Conservation (phyloP, 139 green algal species). For the Pleodorina starrii region DNA sequence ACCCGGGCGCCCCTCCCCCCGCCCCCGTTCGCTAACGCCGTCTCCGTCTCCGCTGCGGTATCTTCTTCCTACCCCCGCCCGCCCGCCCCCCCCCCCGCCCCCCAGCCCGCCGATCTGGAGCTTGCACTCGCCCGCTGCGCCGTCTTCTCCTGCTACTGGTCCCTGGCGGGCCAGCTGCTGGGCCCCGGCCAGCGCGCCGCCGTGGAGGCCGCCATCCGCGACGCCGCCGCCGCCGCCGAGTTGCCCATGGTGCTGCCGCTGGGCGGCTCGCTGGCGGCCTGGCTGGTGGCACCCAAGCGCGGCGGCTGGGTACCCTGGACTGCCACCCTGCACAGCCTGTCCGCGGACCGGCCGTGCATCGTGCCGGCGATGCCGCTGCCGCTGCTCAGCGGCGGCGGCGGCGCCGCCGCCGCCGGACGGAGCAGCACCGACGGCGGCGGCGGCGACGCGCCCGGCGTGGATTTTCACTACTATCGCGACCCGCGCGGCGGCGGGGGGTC, state of each 20-base stretch:
- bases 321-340: slow-evolving; percentile 16
- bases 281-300: slow-evolving; percentile 22
- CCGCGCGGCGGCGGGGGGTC: background rate
- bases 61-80: background rate
- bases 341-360: background rate
- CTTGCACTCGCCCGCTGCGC: slow-evolving; percentile 51
- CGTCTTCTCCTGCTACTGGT: slow-evolving; percentile 55
- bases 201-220: slow-evolving; percentile 40
- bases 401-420: no score
- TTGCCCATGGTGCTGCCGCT: slow-evolving; percentile 41
- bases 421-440: background rate
- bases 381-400: background rate
- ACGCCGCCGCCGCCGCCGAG: slow-evolving; percentile 13
- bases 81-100: background rate
- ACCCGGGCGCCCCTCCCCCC: no score
- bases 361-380: background rate
- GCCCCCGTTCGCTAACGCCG: no score
- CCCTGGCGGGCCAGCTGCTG: slow-evolving; percentile 47
- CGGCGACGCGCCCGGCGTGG: background rate
- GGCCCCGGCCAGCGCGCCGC: background rate
- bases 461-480: slow-evolving; percentile 54
- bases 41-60: no score
- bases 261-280: slow-evolving; percentile 28
- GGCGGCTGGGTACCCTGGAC: slow-evolving; percentile 51
- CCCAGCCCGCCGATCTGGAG: slow-evolving; percentile 39